Evolutionary conservation across 2,329 filamentous ascomycete genomes (phyloP).

Genomic region (Ascochyta fabae): DNA sequence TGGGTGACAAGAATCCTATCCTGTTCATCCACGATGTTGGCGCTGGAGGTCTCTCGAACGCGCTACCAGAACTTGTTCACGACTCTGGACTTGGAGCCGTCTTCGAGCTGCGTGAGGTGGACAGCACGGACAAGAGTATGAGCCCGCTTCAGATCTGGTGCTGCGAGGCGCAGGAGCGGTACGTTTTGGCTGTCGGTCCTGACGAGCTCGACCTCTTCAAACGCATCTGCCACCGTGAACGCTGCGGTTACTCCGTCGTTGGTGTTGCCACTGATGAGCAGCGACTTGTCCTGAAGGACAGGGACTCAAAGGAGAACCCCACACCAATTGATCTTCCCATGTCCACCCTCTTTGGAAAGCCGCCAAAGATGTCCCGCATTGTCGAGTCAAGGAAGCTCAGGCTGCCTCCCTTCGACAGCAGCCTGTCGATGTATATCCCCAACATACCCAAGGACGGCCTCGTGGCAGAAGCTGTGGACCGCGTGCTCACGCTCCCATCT

Average conservation of each 20-base stretch:
- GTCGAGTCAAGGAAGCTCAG: conserved; percentile 73
- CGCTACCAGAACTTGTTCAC: conserved; percentile 86
- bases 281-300: conserved; percentile 79
- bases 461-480: conserved; percentile 73
- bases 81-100: conserved; percentile 89
- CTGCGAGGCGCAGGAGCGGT: conserved; percentile 95
- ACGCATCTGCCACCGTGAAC: conserved; percentile 77
- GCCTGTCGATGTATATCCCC: conserved; percentile 70
- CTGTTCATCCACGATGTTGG: conserved; percentile 98
- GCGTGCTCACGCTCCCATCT: conserved; percentile 82
- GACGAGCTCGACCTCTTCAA: conserved; percentile 77
- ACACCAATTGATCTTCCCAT: conserved; percentile 88
- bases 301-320: conserved; percentile 75
- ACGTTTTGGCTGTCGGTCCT: conserved; percentile 86
- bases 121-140: conserved; percentile 89
- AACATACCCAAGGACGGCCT: conserved; percentile 61
- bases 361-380: conserved; percentile 77
- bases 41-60: conserved; percentile 84
- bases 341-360: conserved; percentile 85
- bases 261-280: conserved; percentile 77
- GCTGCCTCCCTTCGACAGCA: conserved; percentile 76
- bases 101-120: conserved; percentile 93
- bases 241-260: conserved; percentile 91
- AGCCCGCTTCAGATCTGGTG: conserved; percentile 98
- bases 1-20: conserved; percentile 87